Percentiles rank a stretch among this genome's conserved stretches.
Evolutionary conservation across 2,329 filamentous ascomycete species (phyloP).

Genomic region (Hymenoscyphus occultus): DNA sequence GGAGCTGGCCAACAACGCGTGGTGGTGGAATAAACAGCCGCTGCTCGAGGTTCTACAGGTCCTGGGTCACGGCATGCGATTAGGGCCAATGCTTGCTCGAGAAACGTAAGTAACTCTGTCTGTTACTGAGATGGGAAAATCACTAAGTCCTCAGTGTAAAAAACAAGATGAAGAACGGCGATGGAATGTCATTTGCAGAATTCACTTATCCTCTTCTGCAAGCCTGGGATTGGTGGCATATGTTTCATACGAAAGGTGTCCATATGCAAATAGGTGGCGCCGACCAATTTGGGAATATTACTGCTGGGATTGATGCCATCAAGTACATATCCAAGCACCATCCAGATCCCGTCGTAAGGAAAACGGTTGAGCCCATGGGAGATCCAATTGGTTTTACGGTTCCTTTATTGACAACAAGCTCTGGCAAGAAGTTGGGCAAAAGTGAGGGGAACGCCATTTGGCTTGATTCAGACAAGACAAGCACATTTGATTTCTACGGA

Average conservation of each 20-base stretch:
- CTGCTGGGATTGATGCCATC: conserved; percentile 82
- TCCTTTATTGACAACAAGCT: conserved; percentile 79
- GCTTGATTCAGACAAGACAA: conserved; percentile 80
- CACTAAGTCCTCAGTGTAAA: conserved; percentile 53
- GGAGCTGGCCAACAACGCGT: conserved; percentile 74
- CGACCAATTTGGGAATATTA: conserved; percentile 95
- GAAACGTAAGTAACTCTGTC: conserved; percentile 65
- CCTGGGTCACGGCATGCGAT: conserved; percentile 68
- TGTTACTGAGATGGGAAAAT: background rate
- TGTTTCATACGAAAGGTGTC: conserved; percentile 66
- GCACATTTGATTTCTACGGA: conserved; percentile 81
- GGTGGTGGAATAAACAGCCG: conserved; percentile 72
- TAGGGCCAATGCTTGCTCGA: conserved; percentile 83
- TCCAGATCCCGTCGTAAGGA: conserved; percentile 45
- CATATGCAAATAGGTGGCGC: conserved; percentile 92
- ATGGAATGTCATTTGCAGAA: conserved; percentile 92
- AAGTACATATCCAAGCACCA: conserved; percentile 66
- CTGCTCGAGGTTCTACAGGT: conserved; percentile 73
- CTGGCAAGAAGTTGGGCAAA: conserved; percentile 92
- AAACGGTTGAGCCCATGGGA: conserved; percentile 40
- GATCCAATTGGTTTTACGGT: conserved; percentile 82
- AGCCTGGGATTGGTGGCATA: conserved; percentile 93
- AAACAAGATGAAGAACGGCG: conserved; percentile 75
- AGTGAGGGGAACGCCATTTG: conserved; percentile 91
- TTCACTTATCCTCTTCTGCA: conserved; percentile 93